Conservation (phyloP, 1,284 basidiomycete genomes). For the Mycena sp. region DNA sequence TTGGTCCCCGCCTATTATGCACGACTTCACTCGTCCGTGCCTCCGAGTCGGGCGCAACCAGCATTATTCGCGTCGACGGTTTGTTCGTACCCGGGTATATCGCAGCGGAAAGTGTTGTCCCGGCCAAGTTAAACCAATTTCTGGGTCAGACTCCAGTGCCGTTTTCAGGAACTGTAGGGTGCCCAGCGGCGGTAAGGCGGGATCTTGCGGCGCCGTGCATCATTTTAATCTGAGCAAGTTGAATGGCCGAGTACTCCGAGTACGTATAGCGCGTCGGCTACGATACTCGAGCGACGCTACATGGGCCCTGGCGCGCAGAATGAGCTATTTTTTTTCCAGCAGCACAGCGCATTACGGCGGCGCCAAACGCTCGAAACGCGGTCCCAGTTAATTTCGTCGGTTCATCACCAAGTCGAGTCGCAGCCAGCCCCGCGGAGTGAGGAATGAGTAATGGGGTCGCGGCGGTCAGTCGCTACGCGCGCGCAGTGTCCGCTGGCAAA, state of each 20-base stretch:
- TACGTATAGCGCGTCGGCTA: constrained; percentile 20
- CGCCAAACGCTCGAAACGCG: background rate
- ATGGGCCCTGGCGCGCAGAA: background rate
- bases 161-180: background rate
- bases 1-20: too few relatives aligned
- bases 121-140: too few relatives aligned
- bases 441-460: constrained; percentile 6
- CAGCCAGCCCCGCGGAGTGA: background rate
- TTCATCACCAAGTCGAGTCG: constrained; percentile 18
- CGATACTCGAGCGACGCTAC: constrained; percentile 17
- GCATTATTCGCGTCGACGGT: too few relatives aligned
- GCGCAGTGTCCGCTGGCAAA: constrained; percentile 13
- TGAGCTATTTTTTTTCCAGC: background rate
- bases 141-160: too few relatives aligned
- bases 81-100: too few relatives aligned
- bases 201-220: background rate
- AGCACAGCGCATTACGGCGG: background rate
- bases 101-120: too few relatives aligned
- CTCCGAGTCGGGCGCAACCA: too few relatives aligned
- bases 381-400: constrained; percentile 10
- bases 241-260: constrained; percentile 12
- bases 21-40: too few relatives aligned
- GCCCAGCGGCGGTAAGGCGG: background rate
- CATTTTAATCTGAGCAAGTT: constrained; percentile 14
- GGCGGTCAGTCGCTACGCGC: constrained; percentile 9